phyloP scores from a whole-genome alignment of 139 green algal species.

The Chlorella sp. region DNA sequence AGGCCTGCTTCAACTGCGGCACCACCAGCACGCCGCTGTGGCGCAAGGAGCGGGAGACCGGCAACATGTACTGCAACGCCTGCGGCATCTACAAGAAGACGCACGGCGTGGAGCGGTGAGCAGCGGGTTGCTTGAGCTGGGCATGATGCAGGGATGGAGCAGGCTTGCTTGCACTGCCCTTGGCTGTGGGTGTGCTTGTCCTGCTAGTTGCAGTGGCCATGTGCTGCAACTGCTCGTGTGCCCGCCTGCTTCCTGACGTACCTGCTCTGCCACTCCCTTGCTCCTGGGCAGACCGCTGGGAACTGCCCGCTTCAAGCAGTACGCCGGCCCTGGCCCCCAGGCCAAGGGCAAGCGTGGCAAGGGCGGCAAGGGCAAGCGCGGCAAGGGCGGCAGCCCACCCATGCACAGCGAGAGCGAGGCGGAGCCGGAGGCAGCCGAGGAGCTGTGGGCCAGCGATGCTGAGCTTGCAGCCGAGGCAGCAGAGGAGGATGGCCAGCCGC shows the following conservation, averaged over 20 bases:
- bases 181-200: no score
- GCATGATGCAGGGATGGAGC: no score
- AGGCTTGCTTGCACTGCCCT: no score
- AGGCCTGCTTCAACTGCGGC: constrained; percentile 76
- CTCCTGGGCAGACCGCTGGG: not conserved
- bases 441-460: constrained; percentile 9
- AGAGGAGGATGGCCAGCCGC: not conserved
- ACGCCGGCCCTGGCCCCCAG: not conserved
- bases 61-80: constrained; percentile 77
- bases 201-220: no score
- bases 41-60: constrained; percentile 69
- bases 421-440: not conserved
- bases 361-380: not conserved
- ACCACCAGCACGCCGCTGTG: constrained; percentile 78
- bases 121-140: not conserved
- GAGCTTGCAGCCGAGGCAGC: constrained; percentile 1
- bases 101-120: constrained; percentile 62
- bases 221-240: no score
- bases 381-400: constrained; percentile 11
- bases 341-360: constrained; percentile 8
- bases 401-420: constrained; percentile 6
- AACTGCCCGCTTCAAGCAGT: constrained; percentile 43
- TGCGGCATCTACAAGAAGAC: constrained; percentile 86
- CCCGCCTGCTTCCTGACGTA: not conserved
- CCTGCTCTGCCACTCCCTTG: no score